Evolutionary conservation across 192 early-diverging fungal genomes (phyloP), one percentile per base, ranked within the genome.

Genomic region (Haplosporangium gracile): DNA sequence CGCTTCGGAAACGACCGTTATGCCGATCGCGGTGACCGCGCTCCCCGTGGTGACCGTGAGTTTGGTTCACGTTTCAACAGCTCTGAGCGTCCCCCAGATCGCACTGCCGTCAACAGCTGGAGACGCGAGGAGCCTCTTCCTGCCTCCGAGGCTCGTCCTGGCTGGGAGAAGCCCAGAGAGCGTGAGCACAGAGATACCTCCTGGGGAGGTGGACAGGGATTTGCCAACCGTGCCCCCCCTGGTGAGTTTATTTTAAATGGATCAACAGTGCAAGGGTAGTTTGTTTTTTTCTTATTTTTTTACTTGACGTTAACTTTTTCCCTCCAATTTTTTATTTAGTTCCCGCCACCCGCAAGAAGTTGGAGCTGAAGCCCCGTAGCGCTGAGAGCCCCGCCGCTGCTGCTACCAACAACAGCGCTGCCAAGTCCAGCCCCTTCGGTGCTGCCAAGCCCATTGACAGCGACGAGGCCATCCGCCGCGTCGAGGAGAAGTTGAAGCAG

Each of bases 361-460:
- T 93, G 16, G 85, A 92, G 47, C 81, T 93, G 26, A 90, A 90
- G 86, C 92, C 93, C 43, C 90, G 92, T 70, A 83, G 87, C 57
- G 47, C 89, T 43, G 78, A 74, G 36, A 55, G 82, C 38, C 57
- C 80, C 45, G 49, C 79, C 47, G 15, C 82, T 47, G 39, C 88
- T 22, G 47, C 88, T 26, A 63, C 82, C n/a, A 80, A 78, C 18
- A 26, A 74, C 42, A 70, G 57, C 32, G 68, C 70, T 43, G 85
- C 79, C 68, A 93, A 92, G 77, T 82, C 90, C 40, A 93, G 91
- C 85, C 93, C 93, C 68, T 94, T 94, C 68, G 93, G 93, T 26
- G 92, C 81, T 32, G 93, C 93, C 42, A 91, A 88, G 65, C 93
- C 93, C 49, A 90, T 94, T 76, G 93, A 94, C 82, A 89, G 80